These are phyloP conservation scores for Populus alba DNA, from an alignment of 345 rosid genomes.

Conservation along the genomic window DNA sequence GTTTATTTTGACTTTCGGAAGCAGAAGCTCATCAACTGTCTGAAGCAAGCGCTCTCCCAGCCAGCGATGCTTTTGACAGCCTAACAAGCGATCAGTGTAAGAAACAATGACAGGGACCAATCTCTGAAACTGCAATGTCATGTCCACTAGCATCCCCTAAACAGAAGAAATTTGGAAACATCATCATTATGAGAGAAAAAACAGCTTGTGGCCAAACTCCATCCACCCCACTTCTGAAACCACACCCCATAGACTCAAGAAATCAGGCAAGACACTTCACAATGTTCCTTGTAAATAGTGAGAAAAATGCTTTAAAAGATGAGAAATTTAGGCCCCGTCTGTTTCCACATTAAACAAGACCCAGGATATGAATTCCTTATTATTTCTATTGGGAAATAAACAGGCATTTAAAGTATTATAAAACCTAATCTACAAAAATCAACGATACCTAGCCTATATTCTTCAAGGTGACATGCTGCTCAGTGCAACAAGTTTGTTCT, in stretches of 20 bases:
- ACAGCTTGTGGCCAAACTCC: background rate
- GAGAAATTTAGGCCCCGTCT: background rate
- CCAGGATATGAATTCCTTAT: background rate
- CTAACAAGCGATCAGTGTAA: slow-evolving; percentile 61
- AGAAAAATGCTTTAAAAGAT: background rate
- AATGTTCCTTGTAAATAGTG: background rate
- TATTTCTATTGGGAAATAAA: background rate
- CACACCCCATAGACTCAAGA: background rate
- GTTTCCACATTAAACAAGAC: background rate
- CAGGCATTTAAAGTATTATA: too few species aligned
- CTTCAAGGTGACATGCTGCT: too few species aligned
- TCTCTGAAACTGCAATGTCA: slow-evolving; percentile 57
- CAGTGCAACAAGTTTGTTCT: too few species aligned
- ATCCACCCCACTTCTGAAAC: background rate
- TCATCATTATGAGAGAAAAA: background rate
- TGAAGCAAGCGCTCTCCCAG: slow-evolving; percentile 82
- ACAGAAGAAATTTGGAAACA: slow-evolving; percentile 23
- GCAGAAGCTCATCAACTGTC: slow-evolving; percentile 62
- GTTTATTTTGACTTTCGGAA: slow-evolving; percentile 58
- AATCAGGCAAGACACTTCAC: background rate
- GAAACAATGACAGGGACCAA: slow-evolving; percentile 75
- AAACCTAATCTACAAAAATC: too few species aligned
- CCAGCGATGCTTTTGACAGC: slow-evolving; percentile 70
- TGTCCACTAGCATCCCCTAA: slow-evolving; percentile 77
- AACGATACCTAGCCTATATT: too few species aligned